Base-by-base conservation (phyloP, 768 basidiomycete genomes). In the Hypsizygus marmoreus region DNA sequence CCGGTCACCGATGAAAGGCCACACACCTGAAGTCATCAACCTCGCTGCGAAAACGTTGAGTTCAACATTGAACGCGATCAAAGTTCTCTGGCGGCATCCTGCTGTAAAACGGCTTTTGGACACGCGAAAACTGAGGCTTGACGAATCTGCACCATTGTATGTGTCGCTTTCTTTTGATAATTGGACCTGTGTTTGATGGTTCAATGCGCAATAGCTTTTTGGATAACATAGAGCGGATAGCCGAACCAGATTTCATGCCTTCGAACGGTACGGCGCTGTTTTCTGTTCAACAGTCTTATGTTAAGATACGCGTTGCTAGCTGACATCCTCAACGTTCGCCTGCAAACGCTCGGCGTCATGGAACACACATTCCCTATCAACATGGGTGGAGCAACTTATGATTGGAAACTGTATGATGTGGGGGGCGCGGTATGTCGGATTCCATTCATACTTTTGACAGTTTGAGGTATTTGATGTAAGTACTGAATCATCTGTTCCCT, bases 331-430 rank as follows among this genome's bases (percentile, higher is more conserved):
- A 82, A 85, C 45, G 88, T 88, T 46, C 85, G 89, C 17, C 67
- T 92, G 25, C 88, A 88, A 67, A 91, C 89, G 0, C 66, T 91
- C 10, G 89, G 89, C 2, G 82, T 91, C 16, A 79, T 83, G 45
- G 88, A 91, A 54, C 86, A 90, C 59, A 71, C 78, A 1, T 88
- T 89, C 60, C 77, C 82, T 45, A 80, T 90, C 47, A 73, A 74
- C 47, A 75, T 82, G 50, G 79, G 76, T 30, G 82, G 84, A 2
- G 73, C 71, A 45, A 73, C 73, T 32, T 87, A 86, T 58, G 77
- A 82, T 42, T 91, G 89, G 88, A 78, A 82, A 46, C 70, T 91
- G 44, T 92, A 86, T 60, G 90, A 92, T 61, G 89, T 92, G 28
- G 88, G 89, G 30, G 90, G 90, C 35, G 85, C 86, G 40, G 85